Base-by-base conservation (phyloP, 805 yeast genomes). In the Wickerhamomyces bovis region DNA sequence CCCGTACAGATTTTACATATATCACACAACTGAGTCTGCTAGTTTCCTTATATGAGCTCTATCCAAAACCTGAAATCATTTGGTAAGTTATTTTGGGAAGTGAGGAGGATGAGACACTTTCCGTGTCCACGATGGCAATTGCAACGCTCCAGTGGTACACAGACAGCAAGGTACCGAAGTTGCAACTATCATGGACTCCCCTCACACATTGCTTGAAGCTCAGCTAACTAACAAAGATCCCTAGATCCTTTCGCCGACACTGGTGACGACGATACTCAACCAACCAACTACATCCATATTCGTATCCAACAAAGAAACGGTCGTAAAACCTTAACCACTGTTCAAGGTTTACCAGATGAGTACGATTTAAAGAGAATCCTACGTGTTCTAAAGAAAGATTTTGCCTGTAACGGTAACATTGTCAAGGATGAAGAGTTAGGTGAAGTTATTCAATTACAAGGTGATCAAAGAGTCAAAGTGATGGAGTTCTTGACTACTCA, bases 281-380 rank as follows among this genome's bases (percentile, higher is more conserved):
- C 95, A 65, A 82, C 95, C 50, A 89, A 88, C 77, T 89, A 90
- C 75, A 88, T 92, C 71, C 99, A 90, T 73, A 85, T 92, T 70
- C 95, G 99, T 79, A 92, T 95, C 69, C 99, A 92, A 75, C 99
- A 92, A 77, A 92, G 99, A 78, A 92, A 94, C 76, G 99, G 99
- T 68, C 90, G 98, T 76, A 92, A 92, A 75, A 92, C 98, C 54
- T 81, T 92, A 68, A 92, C 99, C 57, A 92, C 99, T 38, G 98
- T 92, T 53, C 98, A 94, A 75, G 99, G 99, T 65, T 80, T 92
- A 52, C 97, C 98, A 55, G 81, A 72, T 53, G 98, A 94, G 70
- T 92, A 89, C 71, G 99, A 92, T 68, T 75, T 86, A 68, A 92
- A 92, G 77, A 88, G 92, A 66, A 89, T 92, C 62, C 77, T 92